These are phyloP conservation scores for Boletus rufocinnamomeus DNA, from an alignment of 768 basidiomycete genomes.

Conservation along the genomic window DNA sequence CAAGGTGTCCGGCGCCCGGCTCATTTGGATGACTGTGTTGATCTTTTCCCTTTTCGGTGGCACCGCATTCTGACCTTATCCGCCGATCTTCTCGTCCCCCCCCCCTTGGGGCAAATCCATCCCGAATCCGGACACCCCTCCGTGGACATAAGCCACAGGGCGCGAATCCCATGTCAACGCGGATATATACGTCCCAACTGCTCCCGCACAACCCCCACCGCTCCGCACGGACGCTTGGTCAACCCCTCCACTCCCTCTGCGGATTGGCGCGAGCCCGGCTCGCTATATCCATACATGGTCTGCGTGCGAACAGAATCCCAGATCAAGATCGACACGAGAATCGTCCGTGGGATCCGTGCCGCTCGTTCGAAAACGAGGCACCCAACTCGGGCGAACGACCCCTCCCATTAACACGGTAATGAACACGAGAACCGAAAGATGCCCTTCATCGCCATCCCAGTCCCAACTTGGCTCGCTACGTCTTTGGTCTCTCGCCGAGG, in stretches of 20 bases:
- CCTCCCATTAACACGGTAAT: background rate
- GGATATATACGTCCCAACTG: no score
- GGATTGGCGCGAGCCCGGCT: conserved; percentile 28
- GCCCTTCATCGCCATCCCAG: background rate
- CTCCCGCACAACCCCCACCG: no score
- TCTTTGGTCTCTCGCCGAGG: no score
- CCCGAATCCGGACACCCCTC: conserved; percentile 20
- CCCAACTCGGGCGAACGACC: background rate
- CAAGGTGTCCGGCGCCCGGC: background rate
- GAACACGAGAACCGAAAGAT: background rate
- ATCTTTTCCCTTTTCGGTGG: conserved; percentile 30
- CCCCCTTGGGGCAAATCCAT: conserved; percentile 29
- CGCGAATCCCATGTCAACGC: no score
- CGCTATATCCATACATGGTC: conserved; percentile 9
- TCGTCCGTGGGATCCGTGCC: conserved; percentile 7
- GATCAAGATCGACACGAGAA: conserved; percentile 60
- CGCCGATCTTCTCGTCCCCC: conserved; percentile 38
- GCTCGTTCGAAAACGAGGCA: conserved; percentile 2
- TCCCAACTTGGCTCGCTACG: background rate
- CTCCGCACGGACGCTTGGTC: conserved; percentile 20
- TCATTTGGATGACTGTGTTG: conserved; percentile 22
- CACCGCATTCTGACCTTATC: conserved; percentile 33
- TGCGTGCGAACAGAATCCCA: conserved; percentile 47
- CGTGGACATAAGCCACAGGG: conserved; percentile 32
- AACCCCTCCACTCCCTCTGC: background rate